Evolutionary conservation across 495 filamentous ascomycete genomes (phyloP), one percentile per base, ranked within the genome.

Genomic region (Trichoderma gamsii): DNA sequence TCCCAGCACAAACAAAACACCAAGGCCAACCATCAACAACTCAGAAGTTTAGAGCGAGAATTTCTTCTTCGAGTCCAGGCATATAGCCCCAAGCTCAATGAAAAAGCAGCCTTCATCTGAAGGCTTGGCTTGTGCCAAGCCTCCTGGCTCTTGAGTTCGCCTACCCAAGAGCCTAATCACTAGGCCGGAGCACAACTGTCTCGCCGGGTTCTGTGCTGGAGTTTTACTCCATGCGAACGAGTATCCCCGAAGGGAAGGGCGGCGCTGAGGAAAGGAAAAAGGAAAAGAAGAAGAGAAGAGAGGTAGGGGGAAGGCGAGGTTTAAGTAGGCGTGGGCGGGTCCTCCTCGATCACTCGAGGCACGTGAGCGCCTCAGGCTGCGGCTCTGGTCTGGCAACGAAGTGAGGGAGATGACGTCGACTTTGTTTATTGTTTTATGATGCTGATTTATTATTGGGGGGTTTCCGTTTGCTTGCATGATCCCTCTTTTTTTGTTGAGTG

Each of bases 1-100:
- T 25, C 35, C 35, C 35, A 38, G 35, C 35, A 38, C 35, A 52
- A 11, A 21, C 15, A 1, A 51, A 52, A 3, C 49, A 52, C 6
- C n/a, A 1, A 11, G 18, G 9, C 4, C 2, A 21, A 21, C 21
- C 9, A 23, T 23, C 49, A 7, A 18, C 49, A 52, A 23, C 49
- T 21, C 49, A 21, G 49, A 11, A 21, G 8, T 21, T 21, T 11
- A 4, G 21, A 9, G 18, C 5, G 49, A 52, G 49, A 9, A 23
- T 61, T 61, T 61, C 56, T 61, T 61, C 56, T 61, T 61, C 56
- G 29, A 61, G 56, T 61, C 56, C 13, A 32, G 56, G 56, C 56
- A 4, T 61, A 16, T 61, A 61, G 56, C 56, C 56, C 16, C 25
- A 25, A 61, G 11, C 56, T 61, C 56, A 61, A 61, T 61, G 56